Base-by-base conservation (phyloP, 306 rosid species). In the Acmispon strigosus region DNA sequence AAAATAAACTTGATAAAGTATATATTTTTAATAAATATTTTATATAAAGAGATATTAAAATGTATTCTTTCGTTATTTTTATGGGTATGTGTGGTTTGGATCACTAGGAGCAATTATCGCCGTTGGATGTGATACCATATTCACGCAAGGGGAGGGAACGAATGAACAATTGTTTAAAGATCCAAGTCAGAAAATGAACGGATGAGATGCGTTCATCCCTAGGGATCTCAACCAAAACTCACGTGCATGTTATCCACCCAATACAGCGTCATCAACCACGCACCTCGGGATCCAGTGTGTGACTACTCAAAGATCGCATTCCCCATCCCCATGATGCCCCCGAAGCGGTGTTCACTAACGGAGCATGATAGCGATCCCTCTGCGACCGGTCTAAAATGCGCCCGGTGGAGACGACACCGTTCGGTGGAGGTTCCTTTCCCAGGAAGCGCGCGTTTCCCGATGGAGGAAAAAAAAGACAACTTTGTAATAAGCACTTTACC, bases 191-290 rank as follows among this genome's bases (percentile, higher is more conserved):
- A 48, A 50, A 7, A 69, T 51, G 11, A 51, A 77, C 44, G 60
- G 60, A 0, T 4, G 2, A 44, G 60, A 70, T 77, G 34, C 0
- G 34, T 6, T 9, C 1, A 3, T 7, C 16, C 20, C 45, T 76
- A 0, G 62, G 4, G 78, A 78, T 63, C 14, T 18, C 6, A 32
- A 36, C 15, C 11, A 27, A 36, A 76, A 49, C 9, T 72, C 74
- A 78, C 78, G 74, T 78, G 69, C 56, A 45, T 48, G 55, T 12
- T 62, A 64, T 78, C 56, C 56, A 63, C 67, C 74, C 68, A 62
- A 70, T 70, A 62, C 44, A 42, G 0, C 11, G 18, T 36, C 73
- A 20, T 53, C 53, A 5, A 7, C 66, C 5, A 42, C 44, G 51
- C 66, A 62, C 39, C 56, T 45, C 65, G 74, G 82, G 82, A 78